Percentiles rank a stretch among this genome's conserved stretches.
These are phyloP conservation scores for Arthrobotrys musiformis DNA, from an alignment of 2,329 filamentous ascomycete species.

Conservation along the genomic window DNA sequence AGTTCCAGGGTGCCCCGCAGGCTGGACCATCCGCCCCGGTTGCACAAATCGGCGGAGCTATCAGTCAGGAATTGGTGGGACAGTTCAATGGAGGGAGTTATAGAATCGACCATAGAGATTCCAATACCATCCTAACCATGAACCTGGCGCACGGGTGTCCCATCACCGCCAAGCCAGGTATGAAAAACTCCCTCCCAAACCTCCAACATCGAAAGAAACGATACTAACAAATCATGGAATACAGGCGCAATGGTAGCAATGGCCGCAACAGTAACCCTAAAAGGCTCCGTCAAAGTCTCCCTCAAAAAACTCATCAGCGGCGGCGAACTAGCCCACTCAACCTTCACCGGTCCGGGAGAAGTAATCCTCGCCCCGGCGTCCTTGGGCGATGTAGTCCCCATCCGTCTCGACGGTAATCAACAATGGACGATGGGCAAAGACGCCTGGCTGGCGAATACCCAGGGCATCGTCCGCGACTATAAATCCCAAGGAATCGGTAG, in stretches of 20 bases:
- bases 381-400: constrained; percentile 84
- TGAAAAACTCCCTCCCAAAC: not conserved
- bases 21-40: constrained; percentile 61
- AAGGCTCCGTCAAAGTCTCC: constrained; percentile 83
- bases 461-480: constrained; percentile 87
- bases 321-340: constrained; percentile 80
- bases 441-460: constrained; percentile 84
- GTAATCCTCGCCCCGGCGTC: constrained; percentile 81
- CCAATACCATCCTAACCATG: constrained; percentile 87
- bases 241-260: constrained; percentile 91
- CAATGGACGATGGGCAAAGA: constrained; percentile 88
- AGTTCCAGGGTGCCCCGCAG: constrained; percentile 57
- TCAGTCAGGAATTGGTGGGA: constrained; percentile 80
- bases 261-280: constrained; percentile 86
- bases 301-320: constrained; percentile 90
- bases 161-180: constrained; percentile 79
- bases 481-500: constrained; percentile 88
- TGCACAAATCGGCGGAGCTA: constrained; percentile 58
- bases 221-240: constrained; percentile 5
- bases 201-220: not conserved
- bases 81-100: constrained; percentile 97
- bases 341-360: constrained; percentile 89
- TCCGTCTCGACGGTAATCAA: constrained; percentile 77
- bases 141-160: constrained; percentile 92
- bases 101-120: constrained; percentile 89